These are phyloP conservation scores for Russula sp. DNA, from an alignment of 768 basidiomycete species.

Conservation along the genomic window DNA sequence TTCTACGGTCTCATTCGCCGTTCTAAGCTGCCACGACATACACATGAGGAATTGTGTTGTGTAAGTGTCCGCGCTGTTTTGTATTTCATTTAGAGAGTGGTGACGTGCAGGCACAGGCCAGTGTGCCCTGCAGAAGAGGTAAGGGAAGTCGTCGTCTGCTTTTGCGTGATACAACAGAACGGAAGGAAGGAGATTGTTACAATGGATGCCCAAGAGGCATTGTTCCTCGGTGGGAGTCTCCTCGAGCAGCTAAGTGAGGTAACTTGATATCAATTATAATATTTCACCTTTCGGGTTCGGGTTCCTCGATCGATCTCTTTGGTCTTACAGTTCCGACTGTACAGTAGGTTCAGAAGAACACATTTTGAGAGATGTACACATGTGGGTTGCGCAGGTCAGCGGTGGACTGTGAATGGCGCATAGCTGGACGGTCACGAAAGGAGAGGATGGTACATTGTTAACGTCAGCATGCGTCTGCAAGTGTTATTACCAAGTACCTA, in stretches of 20 bases:
- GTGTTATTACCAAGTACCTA: too few relatives aligned
- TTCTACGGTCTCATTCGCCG: too few relatives aligned
- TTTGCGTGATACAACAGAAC: too few relatives aligned
- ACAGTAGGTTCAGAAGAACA: constrained; percentile 92
- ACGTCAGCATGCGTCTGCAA: too few relatives aligned
- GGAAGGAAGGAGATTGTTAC: neutral
- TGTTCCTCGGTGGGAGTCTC: neutral
- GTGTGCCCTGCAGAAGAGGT: constrained; percentile 52
- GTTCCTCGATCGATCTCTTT: constrained; percentile 70
- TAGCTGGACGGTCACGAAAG: too few relatives aligned
- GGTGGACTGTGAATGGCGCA: too few relatives aligned
- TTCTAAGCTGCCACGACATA: constrained; percentile 57
- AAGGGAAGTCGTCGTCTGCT: neutral
- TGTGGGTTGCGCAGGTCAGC: too few relatives aligned
- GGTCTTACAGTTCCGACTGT: constrained; percentile 75
- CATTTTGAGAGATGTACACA: constrained; percentile 45
- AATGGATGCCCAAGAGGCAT: neutral
- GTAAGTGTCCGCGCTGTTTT: constrained; percentile 64
- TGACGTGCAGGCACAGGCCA: constrained; percentile 55
- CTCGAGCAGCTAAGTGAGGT: neutral
- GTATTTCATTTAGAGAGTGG: constrained; percentile 65
- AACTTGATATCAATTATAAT: constrained; percentile 6
- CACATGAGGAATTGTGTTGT: constrained; percentile 41
- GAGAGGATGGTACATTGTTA: too few relatives aligned
- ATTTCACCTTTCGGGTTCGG: constrained; percentile 59